Evolutionary conservation across 192 early-diverging fungal species (phyloP).

Genomic region (Backusella westeae): DNA sequence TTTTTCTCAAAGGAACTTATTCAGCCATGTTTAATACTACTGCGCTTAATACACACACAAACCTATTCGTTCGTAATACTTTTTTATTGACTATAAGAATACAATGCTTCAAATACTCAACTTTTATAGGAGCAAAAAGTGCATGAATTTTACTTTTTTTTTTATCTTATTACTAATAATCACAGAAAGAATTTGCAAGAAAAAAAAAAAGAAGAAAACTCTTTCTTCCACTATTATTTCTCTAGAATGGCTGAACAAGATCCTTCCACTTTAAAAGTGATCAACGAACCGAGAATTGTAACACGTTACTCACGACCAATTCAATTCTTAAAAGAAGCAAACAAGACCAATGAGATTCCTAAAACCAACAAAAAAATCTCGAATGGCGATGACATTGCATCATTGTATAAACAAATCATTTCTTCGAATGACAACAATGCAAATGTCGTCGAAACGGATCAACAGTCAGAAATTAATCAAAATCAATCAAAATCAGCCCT

Average conservation of each 20-base stretch:
- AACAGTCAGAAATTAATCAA: not conserved
- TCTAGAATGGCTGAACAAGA: not conserved
- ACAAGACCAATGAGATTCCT: not conserved
- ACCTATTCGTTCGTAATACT: too few relatives aligned
- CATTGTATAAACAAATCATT: not conserved
- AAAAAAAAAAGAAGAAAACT: not conserved
- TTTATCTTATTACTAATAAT: too few relatives aligned
- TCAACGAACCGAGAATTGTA: not conserved
- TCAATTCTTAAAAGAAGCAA: not conserved
- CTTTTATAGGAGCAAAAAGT: too few relatives aligned
- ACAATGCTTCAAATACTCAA: too few relatives aligned
- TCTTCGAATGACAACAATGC: not conserved
- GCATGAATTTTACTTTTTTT: too few relatives aligned
- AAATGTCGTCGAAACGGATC: not conserved
- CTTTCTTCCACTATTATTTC: not conserved
- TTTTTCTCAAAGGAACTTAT: too few relatives aligned
- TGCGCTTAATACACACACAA: too few relatives aligned
- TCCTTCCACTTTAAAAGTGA: not conserved
- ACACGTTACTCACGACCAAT: slow-evolving; percentile 3
- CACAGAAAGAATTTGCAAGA: not conserved
- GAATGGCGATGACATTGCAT: not conserved
- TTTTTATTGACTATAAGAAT: too few relatives aligned
- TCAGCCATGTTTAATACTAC: too few relatives aligned
- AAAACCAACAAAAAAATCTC: not conserved
- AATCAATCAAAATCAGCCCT: not conserved